Percentiles rank a stretch among this genome's conserved stretches.
Evolutionary conservation across 2,329 filamentous ascomycete species (phyloP).

Genomic region (Penicillium janthinellum): DNA sequence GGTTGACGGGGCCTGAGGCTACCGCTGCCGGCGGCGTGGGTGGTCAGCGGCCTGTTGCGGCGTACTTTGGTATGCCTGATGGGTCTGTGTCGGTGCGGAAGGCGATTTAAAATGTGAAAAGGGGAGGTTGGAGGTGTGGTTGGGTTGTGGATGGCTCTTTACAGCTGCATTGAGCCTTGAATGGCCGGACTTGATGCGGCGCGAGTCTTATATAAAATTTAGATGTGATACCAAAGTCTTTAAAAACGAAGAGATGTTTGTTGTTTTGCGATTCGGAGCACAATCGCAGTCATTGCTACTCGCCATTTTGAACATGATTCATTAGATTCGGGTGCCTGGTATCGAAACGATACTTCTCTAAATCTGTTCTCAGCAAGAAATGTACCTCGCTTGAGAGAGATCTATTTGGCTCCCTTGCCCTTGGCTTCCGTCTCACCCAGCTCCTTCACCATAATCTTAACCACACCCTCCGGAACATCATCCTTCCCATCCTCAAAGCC

Average conservation of each 20-base stretch:
- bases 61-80: slow-evolving; percentile 91
- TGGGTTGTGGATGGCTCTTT: neutral
- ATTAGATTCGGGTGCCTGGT: slow-evolving; percentile 22
- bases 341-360: slow-evolving; percentile 18
- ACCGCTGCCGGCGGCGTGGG: slow-evolving; percentile 63
- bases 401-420: slow-evolving; percentile 72
- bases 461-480: slow-evolving; percentile 68
- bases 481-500: slow-evolving; percentile 88
- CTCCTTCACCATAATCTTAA: slow-evolving; percentile 80
- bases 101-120: slow-evolving; percentile 30
- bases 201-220: slow-evolving; percentile 10
- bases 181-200: slow-evolving; percentile 1
- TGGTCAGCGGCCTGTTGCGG: slow-evolving; percentile 87
- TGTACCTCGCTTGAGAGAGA: neutral
- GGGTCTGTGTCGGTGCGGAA: slow-evolving; percentile 63
- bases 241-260: slow-evolving; percentile 12
- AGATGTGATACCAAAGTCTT: slow-evolving; percentile 28
- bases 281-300: neutral
- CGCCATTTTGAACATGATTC: slow-evolving; percentile 12
- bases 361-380: slow-evolving; percentile 3
- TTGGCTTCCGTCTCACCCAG: slow-evolving; percentile 86
- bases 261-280: neutral
- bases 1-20: slow-evolving; percentile 73
- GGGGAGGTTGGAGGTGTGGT: neutral
- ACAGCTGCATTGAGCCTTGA: neutral